phyloP scores from a whole-genome alignment of 2,329 filamentous ascomycete genomes.

The Nemania serpens region DNA sequence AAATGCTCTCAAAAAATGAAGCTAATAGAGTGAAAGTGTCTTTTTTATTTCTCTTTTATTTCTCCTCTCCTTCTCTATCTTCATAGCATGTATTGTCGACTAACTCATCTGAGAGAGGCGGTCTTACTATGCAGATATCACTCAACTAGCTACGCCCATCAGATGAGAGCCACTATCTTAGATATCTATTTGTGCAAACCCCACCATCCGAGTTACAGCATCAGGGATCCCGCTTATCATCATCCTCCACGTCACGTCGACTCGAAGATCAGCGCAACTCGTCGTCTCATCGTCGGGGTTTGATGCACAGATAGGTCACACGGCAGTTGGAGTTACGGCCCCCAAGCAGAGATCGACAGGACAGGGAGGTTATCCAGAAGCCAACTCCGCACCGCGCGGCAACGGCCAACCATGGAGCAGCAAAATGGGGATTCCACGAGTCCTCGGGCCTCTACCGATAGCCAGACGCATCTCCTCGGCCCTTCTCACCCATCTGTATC shows the following conservation, averaged over 20 bases:
- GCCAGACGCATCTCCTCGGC: constrained; percentile 11
- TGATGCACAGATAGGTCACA: not conserved
- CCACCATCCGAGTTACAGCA: constrained; percentile 7
- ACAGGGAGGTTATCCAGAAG: not conserved
- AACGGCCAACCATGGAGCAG: not conserved
- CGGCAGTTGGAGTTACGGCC: not conserved
- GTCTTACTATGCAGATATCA: no score
- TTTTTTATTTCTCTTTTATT: no score
- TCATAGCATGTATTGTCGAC: no score
- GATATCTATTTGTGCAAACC: no score
- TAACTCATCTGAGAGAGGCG: no score
- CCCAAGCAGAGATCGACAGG: not conserved
- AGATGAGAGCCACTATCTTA: no score
- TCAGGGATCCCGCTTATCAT: constrained; percentile 11
- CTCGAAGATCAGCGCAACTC: constrained; percentile 1
- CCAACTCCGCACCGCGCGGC: not conserved
- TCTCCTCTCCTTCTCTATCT: no score
- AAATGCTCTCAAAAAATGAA: no score
- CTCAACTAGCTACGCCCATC: no score
- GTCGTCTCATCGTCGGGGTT: not conserved
- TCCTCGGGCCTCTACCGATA: constrained; percentile 12
- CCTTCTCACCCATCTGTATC: no score
- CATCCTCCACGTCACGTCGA: not conserved
- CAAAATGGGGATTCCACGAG: not conserved
- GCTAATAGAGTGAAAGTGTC: no score